phyloP scores from a whole-genome alignment of 805 yeast genomes.

The Wickerhamiella brachini region DNA sequence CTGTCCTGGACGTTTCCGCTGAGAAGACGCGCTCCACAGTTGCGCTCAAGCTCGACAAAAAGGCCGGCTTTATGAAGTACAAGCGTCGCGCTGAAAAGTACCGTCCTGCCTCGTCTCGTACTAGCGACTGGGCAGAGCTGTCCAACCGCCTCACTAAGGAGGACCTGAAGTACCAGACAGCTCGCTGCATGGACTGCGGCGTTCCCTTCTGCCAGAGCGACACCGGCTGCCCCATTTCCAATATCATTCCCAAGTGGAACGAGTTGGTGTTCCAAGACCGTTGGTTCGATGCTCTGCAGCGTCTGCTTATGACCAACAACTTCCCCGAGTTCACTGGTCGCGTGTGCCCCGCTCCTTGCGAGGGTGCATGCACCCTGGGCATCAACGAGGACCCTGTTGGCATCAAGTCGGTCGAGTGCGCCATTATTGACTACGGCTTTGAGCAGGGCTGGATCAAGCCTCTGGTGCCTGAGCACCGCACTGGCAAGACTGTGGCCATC shows the following conservation, averaged over 20 bases:
- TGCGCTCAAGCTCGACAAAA: slow-evolving; percentile 55
- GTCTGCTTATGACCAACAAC: slow-evolving; percentile 89
- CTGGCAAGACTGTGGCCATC: slow-evolving; percentile 74
- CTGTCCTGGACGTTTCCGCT: slow-evolving; percentile 53
- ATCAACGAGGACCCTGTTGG: slow-evolving; percentile 93
- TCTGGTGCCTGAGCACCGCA: slow-evolving; percentile 59
- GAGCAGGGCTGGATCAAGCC: slow-evolving; percentile 96
- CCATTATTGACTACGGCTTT: slow-evolving; percentile 91
- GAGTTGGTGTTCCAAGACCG: slow-evolving; percentile 88
- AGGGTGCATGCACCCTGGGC: slow-evolving; percentile 91
- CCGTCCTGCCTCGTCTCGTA: slow-evolving; percentile 61
- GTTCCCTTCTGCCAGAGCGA: slow-evolving; percentile 98
- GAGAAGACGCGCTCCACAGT: slow-evolving; percentile 39
- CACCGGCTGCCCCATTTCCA: slow-evolving; percentile 95
- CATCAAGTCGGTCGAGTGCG: slow-evolving; percentile 88
- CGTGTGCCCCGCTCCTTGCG: slow-evolving; percentile 98
- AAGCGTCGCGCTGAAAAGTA: slow-evolving; percentile 77
- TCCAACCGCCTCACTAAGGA: slow-evolving; percentile 68
- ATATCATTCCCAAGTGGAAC: slow-evolving; percentile 95
- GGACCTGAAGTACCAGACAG: slow-evolving; percentile 82
- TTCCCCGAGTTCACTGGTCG: slow-evolving; percentile 98
- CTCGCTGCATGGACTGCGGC: slow-evolving; percentile 99
- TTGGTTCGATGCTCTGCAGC: slow-evolving; percentile 87
- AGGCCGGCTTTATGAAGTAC: slow-evolving; percentile 88
- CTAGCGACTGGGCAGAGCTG: slow-evolving; percentile 87